Base-by-base conservation (phyloP, 495 filamentous ascomycete genomes). In the Aspergillus heteromorphus region DNA sequence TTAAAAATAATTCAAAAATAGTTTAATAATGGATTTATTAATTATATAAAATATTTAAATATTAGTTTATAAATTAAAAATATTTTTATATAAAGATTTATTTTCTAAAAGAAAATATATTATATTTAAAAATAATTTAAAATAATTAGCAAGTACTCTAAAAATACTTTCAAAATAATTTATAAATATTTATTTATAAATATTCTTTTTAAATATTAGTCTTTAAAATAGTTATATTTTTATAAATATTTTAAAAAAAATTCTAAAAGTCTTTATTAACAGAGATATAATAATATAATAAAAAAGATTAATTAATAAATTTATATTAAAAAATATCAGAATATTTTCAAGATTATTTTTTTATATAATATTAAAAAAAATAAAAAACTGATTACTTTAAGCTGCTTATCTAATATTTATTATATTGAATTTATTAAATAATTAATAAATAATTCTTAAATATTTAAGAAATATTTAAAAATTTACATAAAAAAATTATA, bases 381-480 rank as follows among this genome's bases (percentile, higher is more conserved):
- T 20, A 13, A 31, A 13, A 49, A 41, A 57, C 48, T 23, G 49
- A 25, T 20, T 43, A 19, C 49, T 49, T 49, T 9, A 6, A 21
- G 6, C 34, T 18, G 23, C 23, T 2, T 34, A 4, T 1, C 9
- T 20, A 5, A 41, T 8, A 0, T 14, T 9, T 20, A 11, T 30
- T 25, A 49, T 57, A 57, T 53, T 57, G 55, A 8, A 57, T 53
- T 49, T 57, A 27, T 2, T 20, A 45, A 45, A 4, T 25, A 30
- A 1, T 53, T 53, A 45, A 34, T 1, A 57, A 52, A 29, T 30
- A 19, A 5, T 57, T 43, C 42, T 2, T 6, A 53, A 53, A 11
- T 38, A 27, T 0, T 53, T 49, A 23, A 1, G 0, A 57, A 57
- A 4, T 38, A 49, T 34, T 57, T 40, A 36, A 43, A 6, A 43